phyloP scores from a whole-genome alignment of 2,329 filamentous ascomycete species.

The Volutella citrinella region DNA sequence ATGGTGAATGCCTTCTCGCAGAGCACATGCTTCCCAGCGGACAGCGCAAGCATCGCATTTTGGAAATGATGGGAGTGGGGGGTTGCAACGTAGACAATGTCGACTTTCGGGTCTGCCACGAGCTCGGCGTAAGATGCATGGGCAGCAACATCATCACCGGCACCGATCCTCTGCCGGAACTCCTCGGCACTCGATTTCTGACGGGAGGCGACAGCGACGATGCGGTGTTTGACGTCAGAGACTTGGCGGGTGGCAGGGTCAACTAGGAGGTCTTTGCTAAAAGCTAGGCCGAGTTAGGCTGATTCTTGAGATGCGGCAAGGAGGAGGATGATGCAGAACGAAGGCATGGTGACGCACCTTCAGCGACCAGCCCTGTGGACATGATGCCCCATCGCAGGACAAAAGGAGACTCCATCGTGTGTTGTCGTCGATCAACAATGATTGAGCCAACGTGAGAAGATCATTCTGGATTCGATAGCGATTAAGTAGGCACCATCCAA shows the following conservation, averaged over 20 bases:
- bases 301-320: too few relatives aligned
- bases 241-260: conserved; percentile 69
- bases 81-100: conserved; percentile 35
- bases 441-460: too few relatives aligned
- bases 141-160: too few relatives aligned
- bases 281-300: too few relatives aligned
- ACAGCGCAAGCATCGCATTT: conserved; percentile 31
- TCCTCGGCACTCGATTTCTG: conserved; percentile 64
- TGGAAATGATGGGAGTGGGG: conserved; percentile 34
- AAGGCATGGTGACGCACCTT: conserved; percentile 48
- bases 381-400: conserved; percentile 63
- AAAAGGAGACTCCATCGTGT: too few relatives aligned
- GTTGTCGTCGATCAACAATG: too few relatives aligned
- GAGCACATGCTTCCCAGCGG: conserved; percentile 33
- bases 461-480: too few relatives aligned
- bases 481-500: too few relatives aligned
- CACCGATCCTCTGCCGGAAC: too few relatives aligned
- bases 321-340: too few relatives aligned
- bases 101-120: conserved; percentile 29
- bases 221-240: conserved; percentile 69
- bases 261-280: conserved; percentile 74
- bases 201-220: conserved; percentile 81
- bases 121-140: conserved; percentile 27
- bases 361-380: conserved; percentile 58
- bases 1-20: conserved; percentile 36